phyloP scores from a whole-genome alignment of 768 basidiomycete species.

The Xerocomellus amylosporus region DNA sequence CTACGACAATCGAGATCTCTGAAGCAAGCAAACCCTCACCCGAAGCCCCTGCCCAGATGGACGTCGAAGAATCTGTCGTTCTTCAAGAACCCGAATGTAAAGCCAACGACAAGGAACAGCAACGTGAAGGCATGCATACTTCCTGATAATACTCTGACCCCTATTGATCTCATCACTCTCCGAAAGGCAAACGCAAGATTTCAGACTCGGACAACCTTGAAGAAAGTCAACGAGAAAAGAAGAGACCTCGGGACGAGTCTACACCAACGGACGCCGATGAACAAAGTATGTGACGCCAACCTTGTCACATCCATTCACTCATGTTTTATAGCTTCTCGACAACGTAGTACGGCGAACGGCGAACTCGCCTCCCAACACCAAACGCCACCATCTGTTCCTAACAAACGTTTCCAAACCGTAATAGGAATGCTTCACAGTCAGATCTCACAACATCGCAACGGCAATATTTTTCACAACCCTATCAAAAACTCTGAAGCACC shows the following conservation, averaged over 20 bases:
- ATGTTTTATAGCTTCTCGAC: slow-evolving; percentile 19
- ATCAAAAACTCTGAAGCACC: slow-evolving; percentile 87
- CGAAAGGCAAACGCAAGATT: slow-evolving; percentile 28
- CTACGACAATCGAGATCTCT: slow-evolving; percentile 1
- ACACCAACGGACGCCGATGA: slow-evolving; percentile 38
- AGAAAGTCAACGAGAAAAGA: slow-evolving; percentile 26
- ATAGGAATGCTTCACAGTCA: slow-evolving; percentile 78
- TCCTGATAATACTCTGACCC: no score
- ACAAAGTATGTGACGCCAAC: slow-evolving; percentile 33
- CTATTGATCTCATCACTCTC: neutral
- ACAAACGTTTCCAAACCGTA: slow-evolving; percentile 77
- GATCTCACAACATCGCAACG: slow-evolving; percentile 83
- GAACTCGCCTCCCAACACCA: slow-evolving; percentile 17
- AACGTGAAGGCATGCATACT: slow-evolving; percentile 22
- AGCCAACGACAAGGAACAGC: slow-evolving; percentile 1
- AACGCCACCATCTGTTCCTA: slow-evolving; percentile 33
- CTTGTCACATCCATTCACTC: neutral
- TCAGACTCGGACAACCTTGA: slow-evolving; percentile 23
- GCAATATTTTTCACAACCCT: slow-evolving; percentile 87
- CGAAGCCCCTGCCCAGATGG: slow-evolving; percentile 5
- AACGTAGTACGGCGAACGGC: slow-evolving; percentile 12
- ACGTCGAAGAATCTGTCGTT: slow-evolving; percentile 11
- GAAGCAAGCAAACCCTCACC: neutral
- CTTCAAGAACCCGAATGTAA: slow-evolving; percentile 13
- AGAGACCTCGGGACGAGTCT: slow-evolving; percentile 28